Base-by-base conservation (phyloP, 2,329 filamentous ascomycete genomes). In the Camptophora hylomeconis region DNA sequence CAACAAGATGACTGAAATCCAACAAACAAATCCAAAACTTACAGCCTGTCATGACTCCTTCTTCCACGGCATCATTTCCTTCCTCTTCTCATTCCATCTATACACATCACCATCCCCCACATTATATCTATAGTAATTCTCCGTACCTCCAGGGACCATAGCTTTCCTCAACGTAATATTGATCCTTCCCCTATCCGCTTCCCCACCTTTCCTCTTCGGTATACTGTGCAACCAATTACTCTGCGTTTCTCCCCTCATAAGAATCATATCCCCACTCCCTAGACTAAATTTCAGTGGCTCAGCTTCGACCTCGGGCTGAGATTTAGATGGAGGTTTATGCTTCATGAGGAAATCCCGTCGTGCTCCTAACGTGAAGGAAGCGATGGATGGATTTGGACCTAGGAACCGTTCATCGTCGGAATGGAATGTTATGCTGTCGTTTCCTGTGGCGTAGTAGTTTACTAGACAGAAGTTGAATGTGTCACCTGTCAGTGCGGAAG, bases 61-160 rank as follows among this genome's bases (percentile, higher is more conserved):
- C 34, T 37, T 32, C 50, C 58, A 60, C 7, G 46, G 37, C 24
- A 48, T 35, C 65, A 69, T 69, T 45, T 73, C 68, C 36, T 63
- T 55, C 35, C 51, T 57, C 25, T 38, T 49, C 11, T 58, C 59
- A 49, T 80, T 63, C 80, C 80, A 86, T 44, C 63, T 65, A 50
- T 72, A 77, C n/a, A 76, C 67, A 1, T 58, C 63, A 1, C 80
- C 80, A 20, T 53, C 64, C 1, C 80, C 80, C 28, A 86, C 76
- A 54, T 87, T 87, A 54, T 87, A 87, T 46, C 73, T 70, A 51
- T 87, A 84, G 51, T 87, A 86, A 51, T 87, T 87, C 45, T 82
- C 75, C 16, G 79, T 86, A 1, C 79, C 80, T 3, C 60, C 76
- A 41, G 67, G 76, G 13, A 79, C 63, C 60, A 82, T 64, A 13